phyloP scores from a whole-genome alignment of 768 basidiomycete genomes.

The Tricholoma flavovirens region DNA sequence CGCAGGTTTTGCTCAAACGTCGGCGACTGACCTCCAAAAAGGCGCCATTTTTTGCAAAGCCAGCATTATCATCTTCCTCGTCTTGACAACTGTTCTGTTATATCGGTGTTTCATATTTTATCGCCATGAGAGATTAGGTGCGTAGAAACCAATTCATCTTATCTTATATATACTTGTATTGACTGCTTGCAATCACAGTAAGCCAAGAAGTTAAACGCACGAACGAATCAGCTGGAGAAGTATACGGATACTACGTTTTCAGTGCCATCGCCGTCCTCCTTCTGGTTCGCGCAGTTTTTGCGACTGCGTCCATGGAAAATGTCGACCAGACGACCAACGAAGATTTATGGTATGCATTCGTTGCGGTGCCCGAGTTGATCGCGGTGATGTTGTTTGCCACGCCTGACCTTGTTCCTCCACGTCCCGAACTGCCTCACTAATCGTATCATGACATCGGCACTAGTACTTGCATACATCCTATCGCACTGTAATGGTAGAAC shows the following conservation, averaged over 20 bases:
- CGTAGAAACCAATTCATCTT: not conserved
- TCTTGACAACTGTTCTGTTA: constrained; percentile 29
- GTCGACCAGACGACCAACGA: constrained; percentile 14
- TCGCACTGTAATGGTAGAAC: not conserved
- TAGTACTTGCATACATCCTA: not conserved
- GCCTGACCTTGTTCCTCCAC: constrained; percentile 19
- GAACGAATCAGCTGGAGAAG: constrained; percentile 10
- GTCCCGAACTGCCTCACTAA: constrained; percentile 6
- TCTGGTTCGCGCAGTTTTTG: constrained; percentile 17
- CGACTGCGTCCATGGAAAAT: constrained; percentile 15
- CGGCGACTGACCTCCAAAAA: constrained; percentile 10
- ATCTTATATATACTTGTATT: not conserved
- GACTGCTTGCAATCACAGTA: not conserved
- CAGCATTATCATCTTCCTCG: constrained; percentile 32
- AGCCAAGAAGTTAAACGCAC: not conserved
- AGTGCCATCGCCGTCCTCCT: constrained; percentile 16
- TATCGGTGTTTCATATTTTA: constrained; percentile 23
- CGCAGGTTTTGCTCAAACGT: constrained; percentile 17
- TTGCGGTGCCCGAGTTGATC: constrained; percentile 20
- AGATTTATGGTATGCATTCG: constrained; percentile 21
- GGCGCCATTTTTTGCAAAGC: constrained; percentile 25
- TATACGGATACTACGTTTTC: constrained; percentile 17
- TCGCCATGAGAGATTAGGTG: constrained; percentile 16
- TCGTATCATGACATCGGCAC: not conserved
- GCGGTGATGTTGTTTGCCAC: constrained; percentile 15